These are phyloP conservation scores for Ogataea hybrid DNA, from an alignment of 1,139 yeast genomes.

Conservation along the genomic window DNA sequence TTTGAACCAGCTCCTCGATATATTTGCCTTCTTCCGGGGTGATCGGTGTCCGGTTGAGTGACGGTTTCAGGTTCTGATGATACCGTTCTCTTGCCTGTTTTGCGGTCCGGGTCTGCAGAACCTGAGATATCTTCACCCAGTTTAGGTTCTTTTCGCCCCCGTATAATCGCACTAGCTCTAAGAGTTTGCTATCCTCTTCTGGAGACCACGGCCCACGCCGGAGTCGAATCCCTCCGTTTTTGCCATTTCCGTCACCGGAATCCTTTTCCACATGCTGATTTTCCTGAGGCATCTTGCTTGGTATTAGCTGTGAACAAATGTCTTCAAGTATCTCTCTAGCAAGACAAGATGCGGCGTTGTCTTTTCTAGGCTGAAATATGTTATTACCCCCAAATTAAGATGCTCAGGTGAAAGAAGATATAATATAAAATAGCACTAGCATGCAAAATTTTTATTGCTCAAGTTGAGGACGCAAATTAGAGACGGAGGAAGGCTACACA, in stretches of 20 bases:
- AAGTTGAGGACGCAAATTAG: not conserved
- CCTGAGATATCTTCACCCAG: constrained; percentile 84
- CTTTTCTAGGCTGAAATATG: not conserved
- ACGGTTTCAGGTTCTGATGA: constrained; percentile 88
- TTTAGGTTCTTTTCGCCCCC: constrained; percentile 69
- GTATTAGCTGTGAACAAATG: not conserved
- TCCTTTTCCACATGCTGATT: constrained; percentile 1
- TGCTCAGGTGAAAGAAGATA: not conserved
- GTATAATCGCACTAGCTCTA: constrained; percentile 65
- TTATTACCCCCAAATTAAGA: not conserved
- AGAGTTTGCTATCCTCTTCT: constrained; percentile 71
- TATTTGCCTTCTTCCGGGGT: constrained; percentile 79
- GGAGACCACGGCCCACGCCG: constrained; percentile 88
- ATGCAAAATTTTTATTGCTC: constrained; percentile 10
- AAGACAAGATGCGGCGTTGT: no score
- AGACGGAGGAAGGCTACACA: no score
- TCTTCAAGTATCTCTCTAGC: no score
- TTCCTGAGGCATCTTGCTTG: constrained; percentile 1
- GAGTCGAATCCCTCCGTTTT: constrained; percentile 15
- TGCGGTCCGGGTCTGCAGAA: constrained; percentile 76
- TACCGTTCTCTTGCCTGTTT: constrained; percentile 92
- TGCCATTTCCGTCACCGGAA: not conserved
- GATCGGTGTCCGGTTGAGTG: constrained; percentile 78
- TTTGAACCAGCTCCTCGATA: constrained; percentile 75
- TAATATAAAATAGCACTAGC: not conserved